phyloP scores from a whole-genome alignment of 2,329 filamentous ascomycete genomes.

The Aciculosporium take region DNA sequence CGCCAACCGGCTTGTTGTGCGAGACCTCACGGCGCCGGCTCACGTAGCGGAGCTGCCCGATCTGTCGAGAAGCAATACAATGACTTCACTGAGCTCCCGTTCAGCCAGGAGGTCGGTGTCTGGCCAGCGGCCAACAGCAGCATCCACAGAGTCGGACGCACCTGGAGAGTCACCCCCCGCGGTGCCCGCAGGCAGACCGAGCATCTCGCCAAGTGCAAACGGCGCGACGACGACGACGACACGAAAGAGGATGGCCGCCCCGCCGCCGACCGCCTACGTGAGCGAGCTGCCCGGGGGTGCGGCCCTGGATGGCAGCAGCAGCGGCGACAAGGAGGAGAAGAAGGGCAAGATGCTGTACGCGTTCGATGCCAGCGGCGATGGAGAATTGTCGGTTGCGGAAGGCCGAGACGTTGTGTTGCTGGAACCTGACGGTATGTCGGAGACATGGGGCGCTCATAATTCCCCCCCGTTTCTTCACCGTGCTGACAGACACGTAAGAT shows the following conservation, averaged over 20 bases:
- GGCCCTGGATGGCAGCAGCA: constrained; percentile 26
- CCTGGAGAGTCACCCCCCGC: constrained; percentile 13
- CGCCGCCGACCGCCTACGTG: constrained; percentile 71
- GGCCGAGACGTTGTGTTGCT: constrained; percentile 64
- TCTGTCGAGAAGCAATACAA: constrained; percentile 69
- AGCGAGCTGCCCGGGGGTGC: constrained; percentile 46
- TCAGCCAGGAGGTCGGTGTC: constrained; percentile 51
- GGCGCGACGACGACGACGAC: constrained; percentile 15
- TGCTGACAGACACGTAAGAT: constrained; percentile 37
- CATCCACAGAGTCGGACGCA: constrained; percentile 36
- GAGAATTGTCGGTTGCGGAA: constrained; percentile 68
- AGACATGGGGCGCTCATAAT: background rate
- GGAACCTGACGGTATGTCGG: constrained; percentile 66
- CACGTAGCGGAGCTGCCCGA: constrained; percentile 49
- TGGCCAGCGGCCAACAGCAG: constrained; percentile 28
- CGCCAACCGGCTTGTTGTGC: constrained; percentile 46
- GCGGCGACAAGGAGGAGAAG: constrained; percentile 27
- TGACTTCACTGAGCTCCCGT: constrained; percentile 79
- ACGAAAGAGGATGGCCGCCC: constrained; percentile 65
- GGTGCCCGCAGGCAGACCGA: constrained; percentile 13
- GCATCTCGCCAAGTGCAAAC: constrained; percentile 14
- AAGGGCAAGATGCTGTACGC: constrained; percentile 80
- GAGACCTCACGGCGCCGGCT: constrained; percentile 24
- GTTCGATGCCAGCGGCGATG: constrained; percentile 68
- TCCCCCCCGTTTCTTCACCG: background rate